Percentiles rank a stretch among this genome's conserved stretches.
Conservation (phyloP, 2,329 filamentous ascomycete species). For the Sporothrix phasma region DNA sequence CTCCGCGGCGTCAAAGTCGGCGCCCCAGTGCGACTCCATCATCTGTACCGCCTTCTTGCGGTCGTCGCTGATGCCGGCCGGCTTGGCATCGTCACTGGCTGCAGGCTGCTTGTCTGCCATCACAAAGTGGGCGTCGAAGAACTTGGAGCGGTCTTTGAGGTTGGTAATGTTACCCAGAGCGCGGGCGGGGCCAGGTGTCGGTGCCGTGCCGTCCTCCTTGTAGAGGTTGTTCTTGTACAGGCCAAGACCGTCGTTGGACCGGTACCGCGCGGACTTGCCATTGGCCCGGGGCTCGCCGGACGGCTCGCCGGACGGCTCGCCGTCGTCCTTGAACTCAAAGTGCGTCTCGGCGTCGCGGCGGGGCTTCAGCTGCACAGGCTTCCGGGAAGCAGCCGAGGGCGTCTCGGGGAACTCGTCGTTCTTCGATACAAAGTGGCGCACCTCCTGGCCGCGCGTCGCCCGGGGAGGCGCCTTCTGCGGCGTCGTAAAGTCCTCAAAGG, state of each 20-base stretch:
- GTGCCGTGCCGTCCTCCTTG: constrained; percentile 41
- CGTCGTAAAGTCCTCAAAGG: constrained; percentile 78
- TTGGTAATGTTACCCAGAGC: constrained; percentile 61
- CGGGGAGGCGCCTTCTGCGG: constrained; percentile 65
- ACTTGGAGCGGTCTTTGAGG: constrained; percentile 60
- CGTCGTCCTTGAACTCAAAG: constrained; percentile 75
- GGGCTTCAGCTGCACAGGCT: constrained; percentile 51
- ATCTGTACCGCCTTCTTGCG: constrained; percentile 61
- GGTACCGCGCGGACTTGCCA: constrained; percentile 41
- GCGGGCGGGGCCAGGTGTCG: constrained; percentile 29
- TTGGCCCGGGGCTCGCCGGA: constrained; percentile 38
- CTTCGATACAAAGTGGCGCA: constrained; percentile 70
- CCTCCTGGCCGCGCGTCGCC: constrained; percentile 52
- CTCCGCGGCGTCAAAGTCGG: constrained; percentile 35
- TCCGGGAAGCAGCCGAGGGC: constrained; percentile 37
- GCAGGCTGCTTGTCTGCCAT: constrained; percentile 56
- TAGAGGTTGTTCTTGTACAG: constrained; percentile 73
- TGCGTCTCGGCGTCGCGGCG: constrained; percentile 74
- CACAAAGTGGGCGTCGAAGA: constrained; percentile 68
- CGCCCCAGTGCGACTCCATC: constrained; percentile 57
- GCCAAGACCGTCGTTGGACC: constrained; percentile 57
- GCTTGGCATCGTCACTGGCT: constrained; percentile 23
- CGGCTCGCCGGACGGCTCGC: constrained; percentile 49
- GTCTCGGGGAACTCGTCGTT: constrained; percentile 50
- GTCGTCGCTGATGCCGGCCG: constrained; percentile 42